Base-by-base conservation (phyloP, 2,329 filamentous ascomycete genomes). In the Colletotrichum sojae region DNA sequence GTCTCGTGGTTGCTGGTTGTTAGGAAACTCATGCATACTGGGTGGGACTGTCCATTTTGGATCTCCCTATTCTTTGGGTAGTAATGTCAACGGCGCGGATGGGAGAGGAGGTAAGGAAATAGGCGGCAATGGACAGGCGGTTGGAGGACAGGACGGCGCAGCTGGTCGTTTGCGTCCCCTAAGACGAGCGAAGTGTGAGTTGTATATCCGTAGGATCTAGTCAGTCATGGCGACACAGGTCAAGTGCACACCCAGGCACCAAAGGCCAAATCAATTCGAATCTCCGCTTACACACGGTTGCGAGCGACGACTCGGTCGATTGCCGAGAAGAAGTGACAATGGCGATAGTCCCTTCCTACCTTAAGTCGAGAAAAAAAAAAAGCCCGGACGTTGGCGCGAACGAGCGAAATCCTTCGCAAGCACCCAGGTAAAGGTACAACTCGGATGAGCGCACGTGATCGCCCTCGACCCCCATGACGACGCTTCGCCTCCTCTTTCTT, bases 391-490 rank as follows among this genome's bases (percentile, higher is more conserved):
- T n/a, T 51, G 31, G n/a, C 43, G 13, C 40, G 40, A 20, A n/a
- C 45, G 43, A 5, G 31, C 36, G 22, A 62, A 36, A 54, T 62
- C 39, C 58, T 45, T 62, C 40, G 10, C 36, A 31, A 25, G 22
- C 22, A 25, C 22, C 22, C 4, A 25, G 22, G 22, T 25, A 25
- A 36, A 31, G n/a, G 39, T 13, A n/a, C 27, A 22, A 15, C 25
- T 18, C 40, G 40, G 16, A 22, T 58, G 15, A 54, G 58, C 58
- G 60, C 65, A 68, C 60, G 65, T 68, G 65, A 68, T 58, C 48
- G 46, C 25, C 15, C 3, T 43, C 40, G 40, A 43, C 48, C 27
- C 61, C 49, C 53, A 58, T 54, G 49, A 27, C 39, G 40, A 22
- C 45, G 31, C 31, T 36, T 36, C 4, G 36, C n/a, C 40, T 52